Base-by-base conservation (phyloP, 352 stramenopile genomes). In the Pythium chondricola region DNA sequence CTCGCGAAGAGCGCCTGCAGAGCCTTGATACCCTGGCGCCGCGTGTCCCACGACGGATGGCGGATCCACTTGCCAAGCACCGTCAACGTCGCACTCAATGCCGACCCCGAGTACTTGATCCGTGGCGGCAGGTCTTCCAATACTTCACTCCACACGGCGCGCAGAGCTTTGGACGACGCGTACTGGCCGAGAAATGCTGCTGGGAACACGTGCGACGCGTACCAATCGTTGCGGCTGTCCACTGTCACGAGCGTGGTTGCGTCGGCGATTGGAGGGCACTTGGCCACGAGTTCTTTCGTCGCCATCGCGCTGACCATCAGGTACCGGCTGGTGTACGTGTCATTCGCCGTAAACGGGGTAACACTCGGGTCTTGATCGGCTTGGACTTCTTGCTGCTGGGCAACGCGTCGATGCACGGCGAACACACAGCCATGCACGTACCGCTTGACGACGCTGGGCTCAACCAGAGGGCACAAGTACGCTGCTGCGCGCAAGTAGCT, bases 381-480 rank as follows among this genome's bases (percentile, higher is more conserved):
- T 9, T 33, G 13, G 1, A 51, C 38, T 48, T 43, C 33, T 67
- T 55, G 8, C 14, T 55, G n/a, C 43, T 46, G 40, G 35, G 35
- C 9, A 25, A 16, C 35, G 6, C 39, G 33, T 4, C 48, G 43
- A 50, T 63, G 48, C 5, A 57, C 74, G 17, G 69, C 78, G 52
- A 89, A 88, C n/a, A 92, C 71, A 3, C 75, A 76, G n/a, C 58
- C 54, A 16, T 65, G 67, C n/a, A 89, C 78, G 42, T 88, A 92
- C 9, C 68, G 52, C 26, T 48, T 56, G 36, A 84, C 74, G 3
- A 68, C 56, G 11, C 41, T 22, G 6, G 66, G 50, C 26, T 85
- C 70, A 3, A 71, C 77, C 13, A 89, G 62, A 20, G 75, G 67
- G 37, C 69, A 83, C 41, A 92, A 50, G 39, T 84, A 88, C n/a